Evolutionary conservation across 305 asterid species (phyloP).

Genomic region (Petunia hybrid): DNA sequence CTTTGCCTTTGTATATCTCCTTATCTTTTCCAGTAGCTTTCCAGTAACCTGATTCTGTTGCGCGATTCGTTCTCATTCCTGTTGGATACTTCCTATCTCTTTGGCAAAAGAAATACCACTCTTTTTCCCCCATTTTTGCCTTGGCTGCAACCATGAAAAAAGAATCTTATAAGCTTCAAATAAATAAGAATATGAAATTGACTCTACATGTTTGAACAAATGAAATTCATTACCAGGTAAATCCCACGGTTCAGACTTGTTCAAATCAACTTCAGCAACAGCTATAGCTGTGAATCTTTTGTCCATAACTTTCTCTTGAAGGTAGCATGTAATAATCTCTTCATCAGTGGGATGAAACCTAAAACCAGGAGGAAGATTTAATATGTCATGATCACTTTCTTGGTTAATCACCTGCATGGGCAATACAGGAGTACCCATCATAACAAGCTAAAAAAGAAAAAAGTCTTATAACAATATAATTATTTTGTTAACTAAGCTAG

Average conservation of each 20-base stretch:
- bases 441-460: not conserved
- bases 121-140: conserved; percentile 86
- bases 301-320: conserved; percentile 59
- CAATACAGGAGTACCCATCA: not conserved
- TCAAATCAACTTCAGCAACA: conserved; percentile 80
- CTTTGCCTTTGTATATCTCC: conserved; percentile 62
- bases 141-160: conserved; percentile 49
- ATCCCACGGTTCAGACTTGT: conserved; percentile 93
- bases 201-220: too few species aligned
- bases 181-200: not conserved
- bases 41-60: conserved; percentile 85
- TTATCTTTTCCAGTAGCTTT: conserved; percentile 92
- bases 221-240: conserved; percentile 62
- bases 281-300: conserved; percentile 58
- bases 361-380: conserved; percentile 61
- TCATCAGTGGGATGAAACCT: conserved; percentile 90
- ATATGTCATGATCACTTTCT: conserved; percentile 39
- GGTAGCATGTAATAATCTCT: conserved; percentile 74
- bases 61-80: conserved; percentile 87
- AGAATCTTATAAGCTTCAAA: too few species aligned
- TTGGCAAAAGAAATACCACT: conserved; percentile 78
- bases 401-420: conserved; percentile 13
- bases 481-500: not conserved
- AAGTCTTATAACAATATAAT: too few species aligned
- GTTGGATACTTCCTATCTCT: conserved; percentile 88